Evolutionary conservation across 23 red algal genomes (phyloP), one percentile per base, ranked within the genome.

Genomic region (Cyanidium caldarium): DNA sequence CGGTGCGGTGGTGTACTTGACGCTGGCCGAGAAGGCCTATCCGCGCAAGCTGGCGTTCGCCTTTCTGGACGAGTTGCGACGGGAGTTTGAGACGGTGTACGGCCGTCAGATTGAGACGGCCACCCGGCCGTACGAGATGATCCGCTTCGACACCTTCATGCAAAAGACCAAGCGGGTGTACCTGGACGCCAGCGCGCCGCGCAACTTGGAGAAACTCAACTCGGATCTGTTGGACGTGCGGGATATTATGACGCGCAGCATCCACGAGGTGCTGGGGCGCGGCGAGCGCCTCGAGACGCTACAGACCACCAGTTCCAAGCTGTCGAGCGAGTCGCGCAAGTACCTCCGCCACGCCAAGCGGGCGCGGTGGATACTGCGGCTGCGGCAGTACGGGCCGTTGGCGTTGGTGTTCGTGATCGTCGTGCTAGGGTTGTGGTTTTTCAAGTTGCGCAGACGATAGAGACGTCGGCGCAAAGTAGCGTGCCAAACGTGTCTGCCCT

Each of bases 91-190:
- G 10, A 77, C 77, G 28, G 46, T 84, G 5, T 87, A 95, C 65
- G 83, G 90, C 66, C 61, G 44, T 10, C 90, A 95, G 70, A 58
- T 95, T 42, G 77, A 39, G 0, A 36, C 42, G 31, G 90, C 90
- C 2, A 75, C 66, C 2, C 73, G 83, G 51, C 90, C 90, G 33
- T 95, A 95, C 42, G 90, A 95, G 44, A 87, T 95, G 38, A 95
- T 95, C 41, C 90, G 90, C 7, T 95, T 95, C 41, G 78, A 95
- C 73, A 81, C 70, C 15, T 95, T 95, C 39, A 86, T 95, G 39
- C 83, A 88, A 44, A 95, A 95, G 76, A 87, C 90, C 40, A 95
- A 95, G 67, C 87, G 87, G 68, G 73, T 95, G 44, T 95, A 95
- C 65, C 80, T 72, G 68, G 85, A 95, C 46, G 84, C 90, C 30